Percentiles rank a stretch among this genome's conserved stretches.
These are phyloP conservation scores for Paraconiothyrium sp. DNA, from an alignment of 2,329 filamentous ascomycete species.

Conservation along the genomic window DNA sequence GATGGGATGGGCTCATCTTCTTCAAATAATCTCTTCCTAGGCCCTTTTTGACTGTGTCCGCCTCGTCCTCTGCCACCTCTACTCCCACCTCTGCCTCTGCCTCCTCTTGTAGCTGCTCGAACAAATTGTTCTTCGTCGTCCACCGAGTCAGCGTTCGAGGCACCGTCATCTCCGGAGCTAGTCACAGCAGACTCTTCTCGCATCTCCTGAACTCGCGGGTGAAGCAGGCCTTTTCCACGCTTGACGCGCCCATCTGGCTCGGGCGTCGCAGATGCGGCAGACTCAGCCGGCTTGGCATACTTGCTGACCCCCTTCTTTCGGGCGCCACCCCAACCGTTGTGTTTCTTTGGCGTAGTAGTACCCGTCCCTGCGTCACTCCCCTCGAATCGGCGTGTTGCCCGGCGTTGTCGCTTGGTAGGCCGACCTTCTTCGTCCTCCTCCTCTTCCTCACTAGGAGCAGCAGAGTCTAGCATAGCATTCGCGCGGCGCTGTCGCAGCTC, in stretches of 20 bases:
- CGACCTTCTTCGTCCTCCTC: constrained; percentile 45
- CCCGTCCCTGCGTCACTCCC: constrained; percentile 42
- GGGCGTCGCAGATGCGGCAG: constrained; percentile 43
- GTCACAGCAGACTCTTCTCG: constrained; percentile 53
- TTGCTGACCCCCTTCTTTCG: constrained; percentile 49
- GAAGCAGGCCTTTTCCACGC: constrained; percentile 41
- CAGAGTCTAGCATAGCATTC: constrained; percentile 50
- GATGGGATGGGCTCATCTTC: constrained; percentile 31
- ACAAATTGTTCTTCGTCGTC: constrained; percentile 40
- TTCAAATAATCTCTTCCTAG: constrained; percentile 49
- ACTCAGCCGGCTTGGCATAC: constrained; percentile 35
- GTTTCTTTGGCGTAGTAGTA: constrained; percentile 42
- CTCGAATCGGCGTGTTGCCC: constrained; percentile 48
- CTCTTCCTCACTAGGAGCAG: constrained; percentile 50
- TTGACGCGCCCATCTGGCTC: constrained; percentile 46
- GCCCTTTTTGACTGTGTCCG: constrained; percentile 60
- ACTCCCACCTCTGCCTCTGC: constrained; percentile 55
- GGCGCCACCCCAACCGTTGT: constrained; percentile 50
- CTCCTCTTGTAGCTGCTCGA: constrained; percentile 41
- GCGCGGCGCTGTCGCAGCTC: constrained; percentile 58
- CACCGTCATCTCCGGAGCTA: constrained; percentile 48
- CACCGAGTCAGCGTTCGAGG: constrained; percentile 34
- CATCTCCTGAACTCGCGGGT: constrained; percentile 58
- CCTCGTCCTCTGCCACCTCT: constrained; percentile 58
- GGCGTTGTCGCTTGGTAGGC: constrained; percentile 45